These are phyloP conservation scores for Rhizopus arrhizus DNA, from an alignment of 371 early-diverging fungal species.

Conservation along the genomic window DNA sequence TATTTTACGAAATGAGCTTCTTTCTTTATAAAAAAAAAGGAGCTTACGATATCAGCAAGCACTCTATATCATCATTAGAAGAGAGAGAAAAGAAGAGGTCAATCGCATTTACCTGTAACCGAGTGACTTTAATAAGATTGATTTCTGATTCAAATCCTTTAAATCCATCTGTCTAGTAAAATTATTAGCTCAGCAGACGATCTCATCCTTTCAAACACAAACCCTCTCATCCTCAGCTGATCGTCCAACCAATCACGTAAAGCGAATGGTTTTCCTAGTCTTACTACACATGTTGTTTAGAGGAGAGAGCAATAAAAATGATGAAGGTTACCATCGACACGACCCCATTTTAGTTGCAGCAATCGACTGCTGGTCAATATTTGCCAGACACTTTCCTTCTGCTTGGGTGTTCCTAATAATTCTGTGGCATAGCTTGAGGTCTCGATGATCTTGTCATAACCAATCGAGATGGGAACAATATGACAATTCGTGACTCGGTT, in stretches of 20 bases:
- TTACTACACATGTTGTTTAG: constrained; percentile 47
- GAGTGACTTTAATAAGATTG: constrained; percentile 52
- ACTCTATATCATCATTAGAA: constrained; percentile 43
- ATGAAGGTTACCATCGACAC: constrained; percentile 56
- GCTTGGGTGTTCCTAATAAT: constrained; percentile 82
- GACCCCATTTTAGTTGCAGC: constrained; percentile 78
- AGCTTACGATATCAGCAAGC: constrained; percentile 69
- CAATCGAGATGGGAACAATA: constrained; percentile 84
- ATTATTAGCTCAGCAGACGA: neutral
- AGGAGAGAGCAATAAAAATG: neutral
- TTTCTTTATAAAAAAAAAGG: neutral
- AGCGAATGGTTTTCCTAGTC: constrained; percentile 81
- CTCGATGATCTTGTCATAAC: constrained; percentile 89
- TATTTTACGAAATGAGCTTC: constrained; percentile 10
- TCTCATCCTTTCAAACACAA: neutral
- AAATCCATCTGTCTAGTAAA: constrained; percentile 37
- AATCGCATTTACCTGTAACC: constrained; percentile 52
- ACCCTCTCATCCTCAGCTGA: constrained; percentile 57
- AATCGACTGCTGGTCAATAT: constrained; percentile 60
- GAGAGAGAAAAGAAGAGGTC: neutral
- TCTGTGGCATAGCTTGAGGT: constrained; percentile 75
- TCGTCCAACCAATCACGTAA: constrained; percentile 68
- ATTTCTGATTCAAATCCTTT: constrained; percentile 34
- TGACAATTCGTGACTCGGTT: constrained; percentile 69
- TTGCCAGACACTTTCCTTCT: constrained; percentile 77